phyloP scores from a whole-genome alignment of 257 asterid species.

The Solanum pinnatisectum region DNA sequence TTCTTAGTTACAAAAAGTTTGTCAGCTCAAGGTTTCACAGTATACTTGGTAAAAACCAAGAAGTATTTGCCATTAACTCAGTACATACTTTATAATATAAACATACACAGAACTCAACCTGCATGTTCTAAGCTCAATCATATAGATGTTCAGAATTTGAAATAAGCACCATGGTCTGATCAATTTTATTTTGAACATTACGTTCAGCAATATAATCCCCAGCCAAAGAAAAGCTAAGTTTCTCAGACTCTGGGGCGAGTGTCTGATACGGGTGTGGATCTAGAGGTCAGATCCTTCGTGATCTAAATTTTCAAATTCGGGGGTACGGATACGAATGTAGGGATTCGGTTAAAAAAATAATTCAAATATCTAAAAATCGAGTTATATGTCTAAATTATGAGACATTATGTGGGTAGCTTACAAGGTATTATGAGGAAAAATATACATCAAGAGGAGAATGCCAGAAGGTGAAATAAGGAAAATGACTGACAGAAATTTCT shows the following conservation, averaged over 20 bases:
- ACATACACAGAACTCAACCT: neutral
- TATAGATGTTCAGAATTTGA: neutral
- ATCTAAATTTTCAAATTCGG: neutral
- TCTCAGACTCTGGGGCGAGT: neutral
- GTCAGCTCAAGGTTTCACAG: neutral
- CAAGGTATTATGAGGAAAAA: neutral
- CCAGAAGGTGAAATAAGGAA: neutral
- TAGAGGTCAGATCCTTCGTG: neutral
- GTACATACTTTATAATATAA: neutral
- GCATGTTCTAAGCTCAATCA: neutral
- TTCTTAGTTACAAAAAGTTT: neutral
- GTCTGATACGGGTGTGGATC: neutral
- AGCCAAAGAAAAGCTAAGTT: neutral
- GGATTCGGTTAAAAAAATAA: neutral
- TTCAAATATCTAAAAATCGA: neutral
- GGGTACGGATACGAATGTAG: neutral
- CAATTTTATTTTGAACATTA: neutral
- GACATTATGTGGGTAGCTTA: neutral
- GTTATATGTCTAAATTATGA: neutral
- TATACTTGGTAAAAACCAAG: neutral
- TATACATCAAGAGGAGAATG: neutral
- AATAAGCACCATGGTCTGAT: neutral
- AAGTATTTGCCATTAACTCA: neutral
- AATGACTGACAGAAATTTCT: neutral
- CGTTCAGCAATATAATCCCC: neutral